Base-by-base conservation (phyloP, 306 rosid species). In the Pyrus bretschneideri region DNA sequence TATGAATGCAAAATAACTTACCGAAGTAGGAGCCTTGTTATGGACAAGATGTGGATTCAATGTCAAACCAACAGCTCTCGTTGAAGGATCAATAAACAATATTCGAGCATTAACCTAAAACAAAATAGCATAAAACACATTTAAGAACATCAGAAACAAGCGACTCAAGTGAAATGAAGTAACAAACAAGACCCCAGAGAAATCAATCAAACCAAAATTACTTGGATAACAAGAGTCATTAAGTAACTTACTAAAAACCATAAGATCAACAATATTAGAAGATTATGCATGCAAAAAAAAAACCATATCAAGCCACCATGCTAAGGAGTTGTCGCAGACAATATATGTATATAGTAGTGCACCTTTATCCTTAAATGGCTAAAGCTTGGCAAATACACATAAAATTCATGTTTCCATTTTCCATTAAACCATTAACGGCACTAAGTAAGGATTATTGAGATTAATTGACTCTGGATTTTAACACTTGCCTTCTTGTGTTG, bases 11-110 rank as follows among this genome's bases (percentile, higher is more conserved):
- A 38, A 73, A 44, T 12, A 22, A 90, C 97, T 90, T 85, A 92
- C 98, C 52, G 79, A 83, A 79, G 93, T 90, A 76, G 96, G 92
- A 59, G 92, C 82, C 85, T 74, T 92, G 88, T 91, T 87, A 74
- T 79, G 91, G 86, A 95, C 85, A 74, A 95, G 97, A 88, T 92
- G 89, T 19, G 92, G 91, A 89, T 89, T 92, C 81, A 95, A 75
- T 22, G 99, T 95, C 97, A 95, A 88, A 66, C 99, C 99, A 82
- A 95, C 87, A 69, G 97, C 96, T 87, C 96, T 92, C 45, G 88
- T 89, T 70, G 91, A 88, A 42, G 99, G 98, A 85, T 95, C 97
- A 80, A 95, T 81, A 81, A 95, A 95, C 77, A 95, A 77, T 83
- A 95, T 87, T 80, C 97, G 93, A 71, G 96, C 92, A 86, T 84